phyloP scores from a whole-genome alignment of 129 eudicot species.

The Tagetes erecta region DNA sequence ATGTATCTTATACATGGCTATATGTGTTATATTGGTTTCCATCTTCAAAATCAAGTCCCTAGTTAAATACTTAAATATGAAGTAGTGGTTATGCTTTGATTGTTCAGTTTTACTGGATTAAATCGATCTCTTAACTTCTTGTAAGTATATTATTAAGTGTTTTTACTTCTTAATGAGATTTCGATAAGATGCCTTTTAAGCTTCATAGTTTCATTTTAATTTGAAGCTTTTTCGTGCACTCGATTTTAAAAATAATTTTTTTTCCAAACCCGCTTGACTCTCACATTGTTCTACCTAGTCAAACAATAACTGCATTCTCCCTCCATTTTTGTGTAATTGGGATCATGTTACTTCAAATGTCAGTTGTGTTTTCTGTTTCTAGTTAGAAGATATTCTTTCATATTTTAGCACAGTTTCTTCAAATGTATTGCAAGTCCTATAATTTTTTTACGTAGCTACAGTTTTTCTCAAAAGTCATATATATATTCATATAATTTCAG shows the following conservation, averaged over 20 bases:
- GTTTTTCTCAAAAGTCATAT: not conserved
- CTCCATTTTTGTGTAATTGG: not conserved
- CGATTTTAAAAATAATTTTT: not conserved
- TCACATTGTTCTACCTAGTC: not conserved
- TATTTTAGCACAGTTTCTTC: constrained; percentile 5
- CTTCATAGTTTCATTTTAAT: not conserved
- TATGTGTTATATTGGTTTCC: not conserved
- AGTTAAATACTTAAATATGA: not conserved
- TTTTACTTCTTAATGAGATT: constrained; percentile 7
- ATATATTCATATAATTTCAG: not conserved
- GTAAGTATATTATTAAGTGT: not conserved
- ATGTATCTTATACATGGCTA: not conserved
- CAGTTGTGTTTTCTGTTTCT: not conserved
- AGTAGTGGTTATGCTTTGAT: not conserved
- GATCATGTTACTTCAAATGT: not conserved
- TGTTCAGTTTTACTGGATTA: not conserved
- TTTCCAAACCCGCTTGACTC: not conserved
- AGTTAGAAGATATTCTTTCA: not conserved
- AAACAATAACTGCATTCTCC: not conserved
- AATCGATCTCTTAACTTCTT: not conserved
- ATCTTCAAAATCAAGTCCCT: not conserved
- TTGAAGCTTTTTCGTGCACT: not conserved
- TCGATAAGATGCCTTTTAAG: not conserved
- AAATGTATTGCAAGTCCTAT: not conserved
- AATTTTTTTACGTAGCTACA: not conserved